Base-by-base conservation (phyloP, 176 grass and related monocot species). In the Cenchrus americanus region DNA sequence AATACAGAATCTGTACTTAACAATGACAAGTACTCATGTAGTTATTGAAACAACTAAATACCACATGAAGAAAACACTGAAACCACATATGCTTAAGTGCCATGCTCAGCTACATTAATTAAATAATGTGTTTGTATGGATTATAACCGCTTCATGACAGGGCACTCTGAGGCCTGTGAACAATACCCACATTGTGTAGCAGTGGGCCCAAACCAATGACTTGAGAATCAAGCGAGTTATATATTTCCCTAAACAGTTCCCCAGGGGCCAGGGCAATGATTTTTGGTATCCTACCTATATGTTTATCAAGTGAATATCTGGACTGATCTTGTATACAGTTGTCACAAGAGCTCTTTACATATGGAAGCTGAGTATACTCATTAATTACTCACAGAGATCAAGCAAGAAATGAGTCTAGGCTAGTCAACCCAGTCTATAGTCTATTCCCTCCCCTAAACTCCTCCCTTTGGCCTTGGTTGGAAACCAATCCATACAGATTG, bases 251-350 rank as follows among this genome's bases (percentile, higher is more conserved):
- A 37, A 37, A 37, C 34, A 37, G 11, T 8, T 79, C 27, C 32
- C 77, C 43, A 50, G 23, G 2, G 3, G 11, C 77, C 43, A 50
- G 23, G 2, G 3, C 19, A 66, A 51, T 66, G 17, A 48, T 37
- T 80, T 79, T 65, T 66, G 24, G 46, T 1, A 50, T 62, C 22
- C 22, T n/a, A 65, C 13, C 23, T 46, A 64, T 65, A 26, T 13
- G 60, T 21, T 2, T 15, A 24, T 50, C 10, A 21, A 34, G 14
- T 78, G 8, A 53, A 22, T 32, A 72, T 24, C 32, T 51, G 52
- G 26, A 8, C 43, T 80, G 26, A 66, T 51, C 17, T 46, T 79
- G 27, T 64, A 30, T 79, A 79, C 46, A 66, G 27, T n/a, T 47
- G 64, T 18, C 3, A 37, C 49, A 21, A 34, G 71, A 19, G 14